These are phyloP conservation scores for Psidium friedrichsthalianum DNA, from an alignment of 345 rosid species.

Conservation along the genomic window DNA sequence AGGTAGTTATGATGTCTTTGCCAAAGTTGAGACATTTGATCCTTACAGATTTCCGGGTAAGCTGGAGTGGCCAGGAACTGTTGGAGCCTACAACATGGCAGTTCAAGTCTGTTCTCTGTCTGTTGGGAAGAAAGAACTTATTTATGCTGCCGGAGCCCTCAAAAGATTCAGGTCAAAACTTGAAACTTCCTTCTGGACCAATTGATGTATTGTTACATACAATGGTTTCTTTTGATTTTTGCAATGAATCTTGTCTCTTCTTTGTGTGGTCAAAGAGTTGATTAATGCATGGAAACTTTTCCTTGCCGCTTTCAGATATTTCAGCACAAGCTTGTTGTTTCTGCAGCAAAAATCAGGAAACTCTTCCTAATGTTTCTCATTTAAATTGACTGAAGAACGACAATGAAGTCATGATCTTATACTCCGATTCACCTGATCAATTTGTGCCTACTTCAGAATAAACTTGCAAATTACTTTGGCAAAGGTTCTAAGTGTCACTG, in stretches of 20 bases:
- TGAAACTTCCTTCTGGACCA: not conserved
- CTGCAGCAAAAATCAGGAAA: not conserved
- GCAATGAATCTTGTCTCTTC: not conserved
- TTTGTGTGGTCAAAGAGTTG: not conserved
- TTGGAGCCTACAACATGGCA: conserved; percentile 36
- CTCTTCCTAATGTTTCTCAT: not conserved
- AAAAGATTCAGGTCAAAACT: conserved; percentile 22
- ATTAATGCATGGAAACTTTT: not conserved
- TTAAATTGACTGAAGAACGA: not conserved
- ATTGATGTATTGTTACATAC: not conserved
- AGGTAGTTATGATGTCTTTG: conserved; percentile 4
- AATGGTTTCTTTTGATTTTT: not conserved
- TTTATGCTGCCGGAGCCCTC: conserved; percentile 40
- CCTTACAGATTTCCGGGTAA: conserved; percentile 37
- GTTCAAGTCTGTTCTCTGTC: conserved; percentile 50
- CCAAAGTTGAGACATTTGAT: conserved; percentile 17
- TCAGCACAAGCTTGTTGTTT: not conserved
- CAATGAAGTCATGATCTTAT: not conserved
- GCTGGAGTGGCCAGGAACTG: conserved; percentile 25
- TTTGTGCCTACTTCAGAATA: not conserved
- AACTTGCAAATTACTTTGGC: not conserved
- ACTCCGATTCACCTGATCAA: not conserved
- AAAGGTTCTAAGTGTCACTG: not conserved
- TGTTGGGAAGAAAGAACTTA: conserved; percentile 53
- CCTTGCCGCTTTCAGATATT: not conserved